Percentiles rank a stretch among this genome's conserved stretches.
phyloP scores from a whole-genome alignment of 78 protist species.

The Dictyostelium brefeldianum region DNA sequence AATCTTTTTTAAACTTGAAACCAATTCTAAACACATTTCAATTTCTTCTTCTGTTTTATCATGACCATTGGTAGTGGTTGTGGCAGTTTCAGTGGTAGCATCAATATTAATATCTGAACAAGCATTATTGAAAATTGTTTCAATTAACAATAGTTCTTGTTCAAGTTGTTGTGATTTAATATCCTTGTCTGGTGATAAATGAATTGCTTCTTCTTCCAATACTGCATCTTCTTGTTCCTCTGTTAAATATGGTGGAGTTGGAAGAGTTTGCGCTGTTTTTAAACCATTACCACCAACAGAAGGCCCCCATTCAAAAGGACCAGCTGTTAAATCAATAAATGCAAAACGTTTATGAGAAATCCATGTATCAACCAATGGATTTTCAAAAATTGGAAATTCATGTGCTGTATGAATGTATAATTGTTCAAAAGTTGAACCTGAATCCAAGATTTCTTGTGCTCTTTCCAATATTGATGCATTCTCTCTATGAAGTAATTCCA shows the following conservation, averaged over 20 bases:
- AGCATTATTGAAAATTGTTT: conserved; percentile 29
- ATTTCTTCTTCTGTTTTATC: not conserved
- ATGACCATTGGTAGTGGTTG: not conserved
- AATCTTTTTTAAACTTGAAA: not conserved
- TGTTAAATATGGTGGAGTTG: conserved; percentile 14
- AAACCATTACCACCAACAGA: conserved; percentile 69
- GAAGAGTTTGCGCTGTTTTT: conserved; percentile 22
- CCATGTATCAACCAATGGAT: conserved; percentile 75
- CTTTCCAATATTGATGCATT: not conserved
- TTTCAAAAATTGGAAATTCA: conserved; percentile 20
- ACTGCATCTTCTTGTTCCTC: conserved; percentile 4
- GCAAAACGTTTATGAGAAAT: conserved; percentile 65
- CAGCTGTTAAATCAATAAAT: conserved; percentile 76
- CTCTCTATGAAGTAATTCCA: not conserved
- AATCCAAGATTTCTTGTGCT: conserved; percentile 27
- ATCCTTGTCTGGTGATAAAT: not conserved
- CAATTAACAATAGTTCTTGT: conserved; percentile 4
- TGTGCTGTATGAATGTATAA: conserved; percentile 6
- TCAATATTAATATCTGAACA: not conserved
- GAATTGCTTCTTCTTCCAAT: not conserved
- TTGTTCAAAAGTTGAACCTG: conserved; percentile 28
- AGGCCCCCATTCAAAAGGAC: conserved; percentile 83
- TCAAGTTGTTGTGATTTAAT: not conserved
- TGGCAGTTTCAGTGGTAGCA: not conserved
- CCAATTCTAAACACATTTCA: not conserved